A percentile compares a stretch with the other conserved stretches of the same genome.
These are phyloP conservation scores for Malus fusca DNA, from an alignment of 306 rosid genomes.

Conservation along the genomic window DNA sequence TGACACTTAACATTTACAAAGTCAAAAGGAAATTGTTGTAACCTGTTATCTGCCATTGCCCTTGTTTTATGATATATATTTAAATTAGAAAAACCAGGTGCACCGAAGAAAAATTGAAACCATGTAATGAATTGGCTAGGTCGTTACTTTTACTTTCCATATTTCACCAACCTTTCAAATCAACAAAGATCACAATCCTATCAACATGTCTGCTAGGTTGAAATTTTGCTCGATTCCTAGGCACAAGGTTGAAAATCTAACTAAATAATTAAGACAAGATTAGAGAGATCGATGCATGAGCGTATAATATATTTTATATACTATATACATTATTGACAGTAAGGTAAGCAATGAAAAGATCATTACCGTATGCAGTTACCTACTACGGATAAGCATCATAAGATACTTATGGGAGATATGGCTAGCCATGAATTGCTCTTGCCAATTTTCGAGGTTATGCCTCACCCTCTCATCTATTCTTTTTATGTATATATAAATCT, in stretches of 20 bases:
- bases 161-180: neutral
- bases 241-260: neutral
- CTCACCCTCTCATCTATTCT: neutral
- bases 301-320: too few relatives aligned
- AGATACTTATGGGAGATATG: neutral
- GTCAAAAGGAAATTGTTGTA: too few relatives aligned
- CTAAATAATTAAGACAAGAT: neutral
- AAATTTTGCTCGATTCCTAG: too few relatives aligned
- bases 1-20: too few relatives aligned
- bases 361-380: neutral
- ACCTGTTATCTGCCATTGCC: too few relatives aligned
- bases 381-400: neutral
- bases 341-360: neutral
- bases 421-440: neutral
- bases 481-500: neutral
- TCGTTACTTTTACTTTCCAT: too few relatives aligned
- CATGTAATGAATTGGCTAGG: too few relatives aligned
- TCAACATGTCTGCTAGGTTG: neutral
- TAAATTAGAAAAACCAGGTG: too few relatives aligned
- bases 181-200: neutral
- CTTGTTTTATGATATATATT: too few relatives aligned
- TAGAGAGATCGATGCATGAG: neutral
- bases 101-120: too few relatives aligned
- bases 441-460: constrained; percentile 5
- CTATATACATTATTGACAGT: neutral